phyloP scores from a whole-genome alignment of 2,329 filamentous ascomycete genomes.

The Ophiocordyceps unilateralis region DNA sequence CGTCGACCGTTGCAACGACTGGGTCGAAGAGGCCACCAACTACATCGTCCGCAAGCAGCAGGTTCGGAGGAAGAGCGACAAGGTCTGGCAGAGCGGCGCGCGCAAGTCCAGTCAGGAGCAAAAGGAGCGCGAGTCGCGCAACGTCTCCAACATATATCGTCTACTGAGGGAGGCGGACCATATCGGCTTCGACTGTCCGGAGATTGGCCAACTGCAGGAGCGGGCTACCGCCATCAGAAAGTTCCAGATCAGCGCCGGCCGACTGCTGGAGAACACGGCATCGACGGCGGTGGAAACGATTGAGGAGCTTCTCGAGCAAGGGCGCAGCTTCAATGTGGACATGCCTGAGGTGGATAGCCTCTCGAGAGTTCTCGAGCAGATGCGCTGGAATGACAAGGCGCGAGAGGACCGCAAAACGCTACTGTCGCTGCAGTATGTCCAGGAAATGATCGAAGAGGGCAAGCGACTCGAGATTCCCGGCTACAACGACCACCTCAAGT shows the following conservation, averaged over 20 bases:
- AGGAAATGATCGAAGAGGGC: slow-evolving; percentile 61
- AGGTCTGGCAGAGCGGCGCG: slow-evolving; percentile 58
- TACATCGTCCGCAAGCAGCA: slow-evolving; percentile 97
- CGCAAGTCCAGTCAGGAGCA: slow-evolving; percentile 55
- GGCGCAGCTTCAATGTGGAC: slow-evolving; percentile 78
- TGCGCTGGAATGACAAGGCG: slow-evolving; percentile 77
- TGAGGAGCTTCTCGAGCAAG: slow-evolving; percentile 80
- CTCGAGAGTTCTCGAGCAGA: slow-evolving; percentile 63
- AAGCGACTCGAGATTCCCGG: slow-evolving; percentile 60
- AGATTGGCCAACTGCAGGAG: slow-evolving; percentile 73
- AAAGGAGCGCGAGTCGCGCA: slow-evolving; percentile 73
- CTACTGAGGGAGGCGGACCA: slow-evolving; percentile 70
- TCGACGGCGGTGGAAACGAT: slow-evolving; percentile 54
- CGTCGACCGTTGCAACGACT: slow-evolving; percentile 91
- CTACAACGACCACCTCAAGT: slow-evolving; percentile 63
- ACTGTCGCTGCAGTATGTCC: slow-evolving; percentile 62
- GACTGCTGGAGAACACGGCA: slow-evolving; percentile 49
- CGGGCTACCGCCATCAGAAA: slow-evolving; percentile 68
- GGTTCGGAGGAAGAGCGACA: slow-evolving; percentile 89
- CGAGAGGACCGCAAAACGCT: slow-evolving; percentile 43
- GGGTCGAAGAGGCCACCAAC: slow-evolving; percentile 91
- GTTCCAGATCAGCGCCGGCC: slow-evolving; percentile 63
- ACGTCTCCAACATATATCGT: slow-evolving; percentile 73
- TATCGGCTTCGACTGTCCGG: slow-evolving; percentile 83
- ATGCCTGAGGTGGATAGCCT: slow-evolving; percentile 75